Evolutionary conservation across 768 basidiomycete genomes (phyloP).

Genomic region (Russula sp.): DNA sequence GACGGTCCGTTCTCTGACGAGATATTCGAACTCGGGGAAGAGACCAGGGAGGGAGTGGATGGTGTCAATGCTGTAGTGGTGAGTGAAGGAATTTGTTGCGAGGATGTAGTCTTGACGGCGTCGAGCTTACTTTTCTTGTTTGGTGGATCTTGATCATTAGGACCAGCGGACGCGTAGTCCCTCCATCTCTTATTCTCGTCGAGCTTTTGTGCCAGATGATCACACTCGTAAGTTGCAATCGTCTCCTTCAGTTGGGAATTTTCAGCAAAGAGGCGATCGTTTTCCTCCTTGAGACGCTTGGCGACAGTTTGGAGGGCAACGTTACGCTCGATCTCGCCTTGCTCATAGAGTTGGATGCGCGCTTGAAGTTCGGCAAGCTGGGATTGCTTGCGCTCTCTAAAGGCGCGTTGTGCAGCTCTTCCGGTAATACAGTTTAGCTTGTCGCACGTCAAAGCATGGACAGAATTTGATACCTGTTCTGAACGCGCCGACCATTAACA

Average conservation of each 20-base stretch:
- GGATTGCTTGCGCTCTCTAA: conserved; percentile 82
- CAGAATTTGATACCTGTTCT: conserved; percentile 47
- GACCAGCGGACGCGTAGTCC: conserved; percentile 36
- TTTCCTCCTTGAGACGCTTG: conserved; percentile 82
- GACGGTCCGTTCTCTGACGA: conserved; percentile 28
- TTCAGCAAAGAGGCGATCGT: conserved; percentile 63
- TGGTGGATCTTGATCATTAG: conserved; percentile 21
- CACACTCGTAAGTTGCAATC: conserved; percentile 27
- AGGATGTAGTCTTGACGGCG: conserved; percentile 23
- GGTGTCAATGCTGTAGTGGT: conserved; percentile 27
- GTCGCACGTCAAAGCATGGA: not conserved
- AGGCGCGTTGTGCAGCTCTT: conserved; percentile 84
- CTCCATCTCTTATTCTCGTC: conserved; percentile 52
- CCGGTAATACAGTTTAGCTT: not conserved
- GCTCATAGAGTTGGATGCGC: conserved; percentile 76
- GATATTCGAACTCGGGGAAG: conserved; percentile 41
- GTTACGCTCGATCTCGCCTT: conserved; percentile 85
- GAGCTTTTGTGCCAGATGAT: conserved; percentile 21
- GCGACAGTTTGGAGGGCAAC: conserved; percentile 77
- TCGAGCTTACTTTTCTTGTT: conserved; percentile 32
- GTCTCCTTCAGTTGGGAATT: conserved; percentile 49
- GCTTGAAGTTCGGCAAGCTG: conserved; percentile 85
- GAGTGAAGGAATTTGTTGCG: conserved; percentile 25
- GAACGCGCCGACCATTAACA: conserved; percentile 59
- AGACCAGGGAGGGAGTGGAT: conserved; percentile 40